phyloP scores from a whole-genome alignment of 768 basidiomycete species.

The Agrocybe praecox region DNA sequence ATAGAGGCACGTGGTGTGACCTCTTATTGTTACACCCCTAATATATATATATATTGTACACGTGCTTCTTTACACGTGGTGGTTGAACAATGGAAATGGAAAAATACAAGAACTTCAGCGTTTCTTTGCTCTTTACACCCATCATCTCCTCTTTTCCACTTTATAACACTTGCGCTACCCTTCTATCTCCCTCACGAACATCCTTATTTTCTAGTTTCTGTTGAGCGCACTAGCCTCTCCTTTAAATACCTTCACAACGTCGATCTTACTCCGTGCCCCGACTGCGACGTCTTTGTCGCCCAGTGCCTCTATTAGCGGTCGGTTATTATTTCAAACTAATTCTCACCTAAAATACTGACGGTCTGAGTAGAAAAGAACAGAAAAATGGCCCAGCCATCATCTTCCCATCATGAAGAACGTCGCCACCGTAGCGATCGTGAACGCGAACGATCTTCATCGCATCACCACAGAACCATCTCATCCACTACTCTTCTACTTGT shows the following conservation, averaged over 20 bases:
- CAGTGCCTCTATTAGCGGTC: constrained; percentile 55
- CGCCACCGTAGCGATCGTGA: constrained; percentile 55
- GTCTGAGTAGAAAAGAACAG: constrained; percentile 46
- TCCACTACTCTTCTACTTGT: constrained; percentile 88
- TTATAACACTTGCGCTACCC: constrained; percentile 24
- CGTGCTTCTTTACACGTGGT: constrained; percentile 43
- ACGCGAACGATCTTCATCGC: constrained; percentile 57
- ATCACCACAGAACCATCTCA: constrained; percentile 85
- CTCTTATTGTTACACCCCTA: constrained; percentile 18
- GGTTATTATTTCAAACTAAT: constrained; percentile 15
- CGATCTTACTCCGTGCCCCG: constrained; percentile 55
- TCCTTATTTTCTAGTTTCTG: constrained; percentile 14
- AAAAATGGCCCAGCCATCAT: constrained; percentile 83
- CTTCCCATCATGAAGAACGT: constrained; percentile 75
- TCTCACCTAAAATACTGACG: background rate
- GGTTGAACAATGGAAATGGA: constrained; percentile 50
- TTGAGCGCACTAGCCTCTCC: constrained; percentile 3
- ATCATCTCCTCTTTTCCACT: constrained; percentile 14
- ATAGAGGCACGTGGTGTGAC: constrained; percentile 27
- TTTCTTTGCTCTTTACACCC: constrained; percentile 30
- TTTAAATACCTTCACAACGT: constrained; percentile 51
- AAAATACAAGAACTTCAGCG: constrained; percentile 30
- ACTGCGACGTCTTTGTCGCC: constrained; percentile 81
- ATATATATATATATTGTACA: too few relatives aligned
- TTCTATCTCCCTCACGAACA: constrained; percentile 11